Evolutionary conservation across 768 basidiomycete species (phyloP).

Genomic region (Lyophyllum semitale): DNA sequence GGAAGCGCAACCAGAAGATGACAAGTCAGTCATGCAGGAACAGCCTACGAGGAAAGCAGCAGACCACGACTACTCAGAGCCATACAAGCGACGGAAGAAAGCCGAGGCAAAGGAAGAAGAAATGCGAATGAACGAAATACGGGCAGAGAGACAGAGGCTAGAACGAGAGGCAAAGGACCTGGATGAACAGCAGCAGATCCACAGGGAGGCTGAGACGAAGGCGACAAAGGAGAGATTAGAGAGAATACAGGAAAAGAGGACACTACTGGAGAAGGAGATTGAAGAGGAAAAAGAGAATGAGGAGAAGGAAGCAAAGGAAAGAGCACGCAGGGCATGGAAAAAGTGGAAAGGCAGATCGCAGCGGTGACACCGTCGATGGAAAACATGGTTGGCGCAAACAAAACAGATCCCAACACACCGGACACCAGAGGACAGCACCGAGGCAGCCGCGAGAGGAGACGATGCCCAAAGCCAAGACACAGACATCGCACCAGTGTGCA

Average conservation of each 20-base stretch:
- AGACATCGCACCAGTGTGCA: not conserved
- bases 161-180: not conserved
- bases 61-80: no score
- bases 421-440: not conserved
- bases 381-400: not conserved
- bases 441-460: no score
- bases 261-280: not conserved
- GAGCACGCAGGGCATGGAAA: not conserved
- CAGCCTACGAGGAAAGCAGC: no score
- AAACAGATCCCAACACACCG: not conserved
- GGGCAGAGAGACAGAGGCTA: not conserved
- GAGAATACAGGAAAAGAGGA: not conserved
- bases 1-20: no score
- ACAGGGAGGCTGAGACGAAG: not conserved
- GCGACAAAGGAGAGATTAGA: not conserved
- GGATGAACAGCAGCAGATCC: no score
- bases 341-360: not conserved
- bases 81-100: no score
- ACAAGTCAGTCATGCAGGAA: no score
- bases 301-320: not conserved
- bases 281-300: not conserved
- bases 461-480: slow-evolving; percentile 1
- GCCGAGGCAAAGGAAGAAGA: no score
- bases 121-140: not conserved
- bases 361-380: not conserved